Evolutionary conservation across 2,329 filamentous ascomycete species (phyloP).

Genomic region (Colletotrichum viniferum): DNA sequence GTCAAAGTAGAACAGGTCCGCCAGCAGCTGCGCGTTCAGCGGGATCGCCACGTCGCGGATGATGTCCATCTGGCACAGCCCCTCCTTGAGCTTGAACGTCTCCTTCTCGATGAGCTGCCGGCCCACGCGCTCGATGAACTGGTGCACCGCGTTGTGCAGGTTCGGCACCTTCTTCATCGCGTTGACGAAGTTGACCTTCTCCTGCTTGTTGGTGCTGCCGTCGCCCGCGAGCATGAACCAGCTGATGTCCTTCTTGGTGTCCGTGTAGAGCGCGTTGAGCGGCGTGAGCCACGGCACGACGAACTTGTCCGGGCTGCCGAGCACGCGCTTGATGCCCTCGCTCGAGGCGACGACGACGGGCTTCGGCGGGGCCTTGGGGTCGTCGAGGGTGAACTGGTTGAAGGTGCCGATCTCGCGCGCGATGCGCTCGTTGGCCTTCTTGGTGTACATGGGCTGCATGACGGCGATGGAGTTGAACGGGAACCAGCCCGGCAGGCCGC

Average conservation of each 20-base stretch:
- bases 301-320: slow-evolving; percentile 35
- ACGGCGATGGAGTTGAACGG: slow-evolving; percentile 43
- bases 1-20: slow-evolving; percentile 63
- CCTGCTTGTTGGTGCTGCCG: slow-evolving; percentile 26
- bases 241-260: slow-evolving; percentile 37
- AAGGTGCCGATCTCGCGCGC: slow-evolving; percentile 42
- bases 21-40: slow-evolving; percentile 57
- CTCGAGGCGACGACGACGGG: slow-evolving; percentile 28
- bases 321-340: slow-evolving; percentile 33
- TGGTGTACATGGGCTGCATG: slow-evolving; percentile 52
- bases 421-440: slow-evolving; percentile 41
- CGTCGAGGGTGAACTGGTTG: slow-evolving; percentile 34
- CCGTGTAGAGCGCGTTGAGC: slow-evolving; percentile 32
- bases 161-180: slow-evolving; percentile 38
- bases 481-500: slow-evolving; percentile 44
- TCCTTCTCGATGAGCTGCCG: slow-evolving; percentile 44
- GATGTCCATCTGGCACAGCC: slow-evolving; percentile 44
- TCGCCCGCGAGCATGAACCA: slow-evolving; percentile 46
- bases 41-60: slow-evolving; percentile 63
- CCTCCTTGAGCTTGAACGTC: slow-evolving; percentile 37
- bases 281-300: slow-evolving; percentile 35
- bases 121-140: slow-evolving; percentile 37
- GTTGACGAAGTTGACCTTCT: slow-evolving; percentile 34
- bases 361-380: slow-evolving; percentile 38
- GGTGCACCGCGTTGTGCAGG: slow-evolving; percentile 31